Evolutionary conservation across 2,329 filamentous ascomycete genomes (phyloP), one percentile per base, ranked within the genome.

Genomic region (Cryphonectria japonica): DNA sequence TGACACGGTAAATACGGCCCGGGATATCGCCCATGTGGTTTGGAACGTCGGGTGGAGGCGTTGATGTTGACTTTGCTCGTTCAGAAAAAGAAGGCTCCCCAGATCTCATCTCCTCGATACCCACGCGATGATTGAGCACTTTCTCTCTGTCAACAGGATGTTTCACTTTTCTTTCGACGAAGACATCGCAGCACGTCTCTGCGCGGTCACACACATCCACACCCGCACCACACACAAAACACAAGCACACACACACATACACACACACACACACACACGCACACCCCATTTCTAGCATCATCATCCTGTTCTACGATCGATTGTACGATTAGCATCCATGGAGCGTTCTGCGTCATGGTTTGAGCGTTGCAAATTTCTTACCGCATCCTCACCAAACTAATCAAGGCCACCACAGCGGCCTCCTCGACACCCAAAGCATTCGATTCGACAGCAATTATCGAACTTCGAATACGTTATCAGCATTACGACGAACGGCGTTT

Each of bases 1-100:
- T 78, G 93, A 97, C 82, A 95, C 93, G 76, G 88, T 92, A 80
- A 92, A 92, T 81, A 92, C 90, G 66, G 90, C 89, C 75, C 88
- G 89, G 76, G 90, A 92, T 77, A 92, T 92, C 76, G 88, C 88
- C 71, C 88, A 92, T 79, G 89, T 92, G 75, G 90, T 92, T 75
- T 91, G 89, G 90, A 92, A 92, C 78, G 90, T 91, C 73, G 88
- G 88, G 63, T 90, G 88, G 88, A 86, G 87, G 79, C 86, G 85
- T 75, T 89, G 78, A 83, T 71, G 69, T 62, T 74, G 69, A 61
- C 71, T 65, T 73, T 73, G 76, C 76, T 77, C 77, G 76, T 77
- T 75, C 76, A 79, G 77, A 76, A 78, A 77, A 77, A 76, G 73
- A 69, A 69, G 72, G 70, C 61, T 66, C 68, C 62, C 57, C 66